Evolutionary conservation across 495 filamentous ascomycete genomes (phyloP).

Genomic region (Aspergillus sparsus): DNA sequence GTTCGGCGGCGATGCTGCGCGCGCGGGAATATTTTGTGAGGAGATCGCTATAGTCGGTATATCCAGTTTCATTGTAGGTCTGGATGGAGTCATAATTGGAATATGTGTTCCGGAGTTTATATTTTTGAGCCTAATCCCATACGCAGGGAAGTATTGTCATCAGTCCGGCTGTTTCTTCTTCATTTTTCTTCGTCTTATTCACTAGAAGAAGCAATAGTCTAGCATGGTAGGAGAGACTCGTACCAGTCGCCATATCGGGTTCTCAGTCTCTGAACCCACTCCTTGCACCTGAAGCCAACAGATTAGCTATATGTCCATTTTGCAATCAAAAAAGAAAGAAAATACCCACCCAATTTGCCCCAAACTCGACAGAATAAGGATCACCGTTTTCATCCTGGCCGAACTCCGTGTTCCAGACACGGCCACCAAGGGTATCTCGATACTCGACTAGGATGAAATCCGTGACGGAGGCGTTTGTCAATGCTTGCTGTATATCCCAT

Average conservation of each 20-base stretch:
- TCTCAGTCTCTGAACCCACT: slow-evolving; percentile 53
- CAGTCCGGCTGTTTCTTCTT: too few relatives aligned
- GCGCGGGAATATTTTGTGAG: slow-evolving; percentile 55
- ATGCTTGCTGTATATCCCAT: slow-evolving; percentile 52
- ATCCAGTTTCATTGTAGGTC: slow-evolving; percentile 61
- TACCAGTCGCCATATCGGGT: slow-evolving; percentile 69
- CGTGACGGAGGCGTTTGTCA: slow-evolving; percentile 61
- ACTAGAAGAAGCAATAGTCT: not conserved
- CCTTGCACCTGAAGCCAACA: slow-evolving; percentile 56
- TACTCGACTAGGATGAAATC: slow-evolving; percentile 75
- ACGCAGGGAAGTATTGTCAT: too few relatives aligned
- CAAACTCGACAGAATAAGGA: slow-evolving; percentile 64
- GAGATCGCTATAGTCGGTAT: slow-evolving; percentile 50
- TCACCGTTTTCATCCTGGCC: slow-evolving; percentile 53
- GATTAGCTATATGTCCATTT: not conserved
- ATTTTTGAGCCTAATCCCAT: slow-evolving; percentile 55
- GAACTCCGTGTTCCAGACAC: slow-evolving; percentile 58
- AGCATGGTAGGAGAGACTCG: not conserved
- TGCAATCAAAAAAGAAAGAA: not conserved
- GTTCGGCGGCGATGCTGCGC: slow-evolving; percentile 50
- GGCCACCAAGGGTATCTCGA: slow-evolving; percentile 63
- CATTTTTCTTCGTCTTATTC: not conserved
- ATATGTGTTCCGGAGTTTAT: slow-evolving; percentile 60
- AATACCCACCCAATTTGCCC: slow-evolving; percentile 63
- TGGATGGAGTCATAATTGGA: slow-evolving; percentile 62